Base-by-base conservation (phyloP, 1,284 basidiomycete species). In the Mycena sp. region DNA sequence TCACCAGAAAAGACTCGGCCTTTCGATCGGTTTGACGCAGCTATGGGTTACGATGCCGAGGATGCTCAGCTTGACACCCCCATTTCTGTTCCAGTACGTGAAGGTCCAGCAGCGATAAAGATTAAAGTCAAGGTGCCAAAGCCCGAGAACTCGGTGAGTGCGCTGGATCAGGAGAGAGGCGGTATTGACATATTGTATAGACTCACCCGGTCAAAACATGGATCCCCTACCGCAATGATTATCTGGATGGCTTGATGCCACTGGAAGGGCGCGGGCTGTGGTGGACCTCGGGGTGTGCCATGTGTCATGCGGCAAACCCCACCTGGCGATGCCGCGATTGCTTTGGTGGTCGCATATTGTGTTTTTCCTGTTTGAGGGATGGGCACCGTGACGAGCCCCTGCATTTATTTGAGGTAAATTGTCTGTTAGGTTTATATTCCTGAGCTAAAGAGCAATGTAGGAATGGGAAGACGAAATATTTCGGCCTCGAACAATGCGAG, bases 381-480 rank as follows among this genome's bases (percentile, higher is more conserved):
- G 3, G n/a, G n/a, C 65, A 66, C 20, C 54, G 34, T 20, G 55
- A 66, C 14, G 30, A 66, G 13, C 65, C 65, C 10, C 18, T 66
- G 39, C 65, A 66, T 25, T 37, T 34, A 3, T 22, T 60, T 0
- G 11, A 66, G 54, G 65, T 66, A 37, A 54, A 4, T 25, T 16
- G 10, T 52, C 4, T 52, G 22, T 25, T 25, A 25, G 25, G 25
- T 25, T 25, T 25, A 25, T 25, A 25, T 25, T 25, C 25, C 25
- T 25, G 25, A n/a, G 13, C 41, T 22, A 38, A 22, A 18, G 9
- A 41, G 20, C 55, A 44, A 8, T n/a, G 25, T 61, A 61, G 67
- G 44, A 62, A 34, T 56, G 54, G 54, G 44, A 60, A 0, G 56
- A 37, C 8, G 30, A 37, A n/a, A 61, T 56, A 16, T 70, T 70